phyloP scores from a whole-genome alignment of 108 stramenopile species.

The Seminavis robusta region DNA sequence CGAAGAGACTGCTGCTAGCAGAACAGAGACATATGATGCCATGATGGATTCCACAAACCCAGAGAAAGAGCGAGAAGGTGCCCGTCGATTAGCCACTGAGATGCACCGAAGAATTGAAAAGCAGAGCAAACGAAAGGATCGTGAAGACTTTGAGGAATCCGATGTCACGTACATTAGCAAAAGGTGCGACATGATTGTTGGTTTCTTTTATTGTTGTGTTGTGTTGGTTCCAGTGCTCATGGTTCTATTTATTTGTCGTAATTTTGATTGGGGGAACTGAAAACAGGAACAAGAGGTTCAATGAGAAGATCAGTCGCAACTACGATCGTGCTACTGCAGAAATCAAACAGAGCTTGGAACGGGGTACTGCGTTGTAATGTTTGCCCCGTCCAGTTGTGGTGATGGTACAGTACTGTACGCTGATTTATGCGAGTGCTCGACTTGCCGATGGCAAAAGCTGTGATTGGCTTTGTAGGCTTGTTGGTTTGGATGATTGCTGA shows the following conservation, averaged over 20 bases:
- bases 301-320: slow-evolving; percentile 83
- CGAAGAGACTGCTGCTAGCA: background rate
- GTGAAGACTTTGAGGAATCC: slow-evolving; percentile 51
- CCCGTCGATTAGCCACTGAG: slow-evolving; percentile 71
- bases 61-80: slow-evolving; percentile 61
- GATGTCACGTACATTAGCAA: slow-evolving; percentile 87
- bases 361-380: slow-evolving; percentile 85
- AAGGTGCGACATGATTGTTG: too few species aligned
- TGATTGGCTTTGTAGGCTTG: too few species aligned
- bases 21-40: slow-evolving; percentile 60
- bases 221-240: too few species aligned
- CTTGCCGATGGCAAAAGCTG: too few species aligned
- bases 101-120: slow-evolving; percentile 82
- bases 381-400: too few species aligned
- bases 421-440: too few species aligned
- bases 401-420: too few species aligned
- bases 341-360: slow-evolving; percentile 89
- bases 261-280: too few species aligned
- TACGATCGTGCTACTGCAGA: slow-evolving; percentile 83
- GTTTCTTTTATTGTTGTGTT: too few species aligned
- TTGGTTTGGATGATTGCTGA: too few species aligned
- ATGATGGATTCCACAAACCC: slow-evolving; percentile 22
- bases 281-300: slow-evolving; percentile 89
- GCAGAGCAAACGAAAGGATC: slow-evolving; percentile 20
- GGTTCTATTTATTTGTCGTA: too few species aligned